A percentile compares a stretch with the other conserved stretches of the same genome.
Conservation (phyloP, 345 rosid genomes). For the Stellera chamaejasme region DNA sequence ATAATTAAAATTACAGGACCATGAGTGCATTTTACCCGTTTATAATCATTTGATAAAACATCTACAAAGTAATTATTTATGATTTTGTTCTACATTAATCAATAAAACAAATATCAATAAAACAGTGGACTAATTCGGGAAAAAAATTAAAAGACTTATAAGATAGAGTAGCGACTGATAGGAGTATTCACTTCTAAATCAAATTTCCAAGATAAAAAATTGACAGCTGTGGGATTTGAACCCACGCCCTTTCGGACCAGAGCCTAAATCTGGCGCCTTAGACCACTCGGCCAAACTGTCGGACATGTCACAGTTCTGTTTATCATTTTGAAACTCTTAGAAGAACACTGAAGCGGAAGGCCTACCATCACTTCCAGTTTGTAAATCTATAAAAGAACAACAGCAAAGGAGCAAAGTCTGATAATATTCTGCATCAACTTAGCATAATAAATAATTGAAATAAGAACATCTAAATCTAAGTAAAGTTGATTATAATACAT, state of each 20-base stretch:
- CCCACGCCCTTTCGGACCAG: constrained; percentile 97
- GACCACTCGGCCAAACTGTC: constrained; percentile 99
- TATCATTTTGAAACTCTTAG: constrained; percentile 6
- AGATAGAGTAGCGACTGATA: too few species aligned
- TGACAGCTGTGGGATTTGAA: constrained; percentile 30
- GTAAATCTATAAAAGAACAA: neutral
- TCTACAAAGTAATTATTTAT: too few species aligned
- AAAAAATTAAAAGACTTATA: too few species aligned
- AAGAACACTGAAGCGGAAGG: constrained; percentile 6
- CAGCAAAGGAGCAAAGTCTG: neutral
- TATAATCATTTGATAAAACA: too few species aligned
- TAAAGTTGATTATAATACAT: constrained; percentile 7
- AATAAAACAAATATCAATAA: too few species aligned
- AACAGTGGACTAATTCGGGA: too few species aligned
- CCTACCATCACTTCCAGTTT: too few species aligned
- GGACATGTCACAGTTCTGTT: neutral
- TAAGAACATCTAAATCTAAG: neutral
- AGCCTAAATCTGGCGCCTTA: constrained; percentile 99
- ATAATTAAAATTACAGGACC: too few species aligned
- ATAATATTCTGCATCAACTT: neutral
- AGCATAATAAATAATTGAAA: constrained; percentile 1
- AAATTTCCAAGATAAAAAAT: neutral
- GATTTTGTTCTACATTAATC: too few species aligned
- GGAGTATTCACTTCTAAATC: too few species aligned
- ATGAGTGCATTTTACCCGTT: too few species aligned